Evolutionary conservation across 176 grass and related monocot species (phyloP), one percentile per base, ranked within the genome.

Genomic region (Ensete ventricosum): DNA sequence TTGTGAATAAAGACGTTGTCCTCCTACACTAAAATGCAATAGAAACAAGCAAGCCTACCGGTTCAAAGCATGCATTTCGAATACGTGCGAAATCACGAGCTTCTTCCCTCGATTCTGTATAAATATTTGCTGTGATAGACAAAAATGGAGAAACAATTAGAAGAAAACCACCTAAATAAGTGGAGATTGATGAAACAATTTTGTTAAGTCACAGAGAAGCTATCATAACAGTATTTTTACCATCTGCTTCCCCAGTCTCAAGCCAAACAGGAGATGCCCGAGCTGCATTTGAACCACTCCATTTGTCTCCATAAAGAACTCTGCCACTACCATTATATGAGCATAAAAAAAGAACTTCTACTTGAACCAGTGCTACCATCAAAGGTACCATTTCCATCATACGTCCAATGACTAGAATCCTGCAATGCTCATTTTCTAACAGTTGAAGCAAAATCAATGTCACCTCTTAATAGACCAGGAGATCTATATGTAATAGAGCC

Each of bases 41-140:
- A 7, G 24, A 19, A 74, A 27, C 14, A 13, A 27, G 72, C 21
- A 74, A 2, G 57, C 27, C 53, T 86, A 99, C 95, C 85, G 94
- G 95, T 80, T 99, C 90, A 82, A 99, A 94, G 81, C 82, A 99
- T 78, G 89, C 85, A 91, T 99, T 99, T 82, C 90, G 79, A 65
- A 99, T 79, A 34, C 90, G 85, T 14, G 95, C 90, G 84, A 82
- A 91, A 87, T 99, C 95, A 60, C 88, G 86, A 91, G 90, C 95
- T 86, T 99, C 95, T 74, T 85, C 90, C 80, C 95, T 91, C 68
- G 91, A 91, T 78, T 93, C 88, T 16, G 95, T 84, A 58, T 99
- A 98, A 76, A 98, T 85, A 74, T 65, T 84, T 50, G 86, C 95
- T 98, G 75, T 43, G 68, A 71, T 50, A 66, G 84, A 62, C 72